phyloP scores from a whole-genome alignment of 352 stramenopile genomes.

The Phytophthora sp. region DNA sequence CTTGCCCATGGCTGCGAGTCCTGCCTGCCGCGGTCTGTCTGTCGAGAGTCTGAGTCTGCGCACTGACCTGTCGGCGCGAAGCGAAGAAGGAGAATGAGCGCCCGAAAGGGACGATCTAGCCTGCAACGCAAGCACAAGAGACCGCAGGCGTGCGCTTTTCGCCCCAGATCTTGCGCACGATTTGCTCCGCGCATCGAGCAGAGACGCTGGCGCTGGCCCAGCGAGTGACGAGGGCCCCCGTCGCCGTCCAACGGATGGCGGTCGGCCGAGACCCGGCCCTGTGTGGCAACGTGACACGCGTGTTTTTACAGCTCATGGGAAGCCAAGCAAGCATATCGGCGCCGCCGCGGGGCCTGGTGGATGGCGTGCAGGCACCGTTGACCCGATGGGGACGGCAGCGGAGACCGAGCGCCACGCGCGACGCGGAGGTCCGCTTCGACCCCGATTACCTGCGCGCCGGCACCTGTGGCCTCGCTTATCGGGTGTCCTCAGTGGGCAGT shows the following conservation, averaged over 20 bases:
- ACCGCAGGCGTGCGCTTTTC: constrained; percentile 12
- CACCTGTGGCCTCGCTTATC: no score
- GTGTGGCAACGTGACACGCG: constrained; percentile 5
- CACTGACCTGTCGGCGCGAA: constrained; percentile 1
- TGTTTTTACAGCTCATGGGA: constrained; percentile 21
- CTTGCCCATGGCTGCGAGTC: constrained; percentile 23
- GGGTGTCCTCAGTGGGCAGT: no score
- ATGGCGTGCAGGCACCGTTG: not conserved
- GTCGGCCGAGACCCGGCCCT: not conserved
- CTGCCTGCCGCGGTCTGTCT: not conserved
- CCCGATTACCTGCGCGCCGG: no score
- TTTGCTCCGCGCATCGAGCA: constrained; percentile 22
- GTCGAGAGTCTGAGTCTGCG: not conserved
- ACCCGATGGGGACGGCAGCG: not conserved
- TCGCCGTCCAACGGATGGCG: constrained; percentile 12
- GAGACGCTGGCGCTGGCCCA: constrained; percentile 7
- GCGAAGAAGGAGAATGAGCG: constrained; percentile 34
- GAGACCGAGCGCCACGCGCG: not conserved
- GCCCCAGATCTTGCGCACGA: constrained; percentile 27
- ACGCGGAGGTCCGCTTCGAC: no score
- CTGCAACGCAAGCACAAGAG: constrained; percentile 28
- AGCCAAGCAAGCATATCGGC: constrained; percentile 13
- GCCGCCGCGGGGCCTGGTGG: not conserved
- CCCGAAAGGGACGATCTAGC: constrained; percentile 1
- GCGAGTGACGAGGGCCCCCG: constrained; percentile 9